These are phyloP conservation scores for Neonectria ditissima DNA, from an alignment of 2,329 filamentous ascomycete genomes.

Conservation along the genomic window DNA sequence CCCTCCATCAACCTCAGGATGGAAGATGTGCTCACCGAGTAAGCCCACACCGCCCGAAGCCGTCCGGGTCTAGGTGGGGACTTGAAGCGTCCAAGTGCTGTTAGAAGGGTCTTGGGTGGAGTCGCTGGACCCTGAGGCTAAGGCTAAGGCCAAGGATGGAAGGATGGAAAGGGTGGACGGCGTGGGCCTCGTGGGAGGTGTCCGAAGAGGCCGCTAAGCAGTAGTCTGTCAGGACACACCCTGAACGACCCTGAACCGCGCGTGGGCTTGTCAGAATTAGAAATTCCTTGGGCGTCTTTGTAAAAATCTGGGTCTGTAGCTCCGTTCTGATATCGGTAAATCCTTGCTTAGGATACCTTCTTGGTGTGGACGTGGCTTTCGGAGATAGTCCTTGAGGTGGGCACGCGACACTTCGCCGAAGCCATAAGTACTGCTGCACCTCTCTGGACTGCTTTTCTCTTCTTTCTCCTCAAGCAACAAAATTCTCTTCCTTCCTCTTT, in stretches of 20 bases:
- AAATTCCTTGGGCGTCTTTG: slow-evolving; percentile 8
- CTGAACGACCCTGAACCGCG: slow-evolving; percentile 11
- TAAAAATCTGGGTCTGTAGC: slow-evolving; percentile 1
- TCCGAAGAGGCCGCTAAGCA: slow-evolving; percentile 18
- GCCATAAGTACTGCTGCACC: slow-evolving; percentile 8
- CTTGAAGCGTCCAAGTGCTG: slow-evolving; percentile 18
- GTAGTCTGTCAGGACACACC: slow-evolving; percentile 1
- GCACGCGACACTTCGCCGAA: slow-evolving; percentile 17
- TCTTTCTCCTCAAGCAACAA: not conserved
- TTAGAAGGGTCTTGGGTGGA: slow-evolving; percentile 16
- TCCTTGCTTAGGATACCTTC: not conserved
- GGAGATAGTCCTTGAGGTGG: slow-evolving; percentile 7
- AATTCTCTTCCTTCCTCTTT: slow-evolving; percentile 9
- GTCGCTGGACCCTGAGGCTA: slow-evolving; percentile 23
- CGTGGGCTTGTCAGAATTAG: slow-evolving; percentile 4
- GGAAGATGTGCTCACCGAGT: slow-evolving; percentile 14
- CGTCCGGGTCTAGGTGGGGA: slow-evolving; percentile 5
- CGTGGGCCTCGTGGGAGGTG: not conserved
- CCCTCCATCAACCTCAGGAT: slow-evolving; percentile 1
- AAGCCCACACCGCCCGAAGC: slow-evolving; percentile 18
- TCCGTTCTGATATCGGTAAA: slow-evolving; percentile 4
- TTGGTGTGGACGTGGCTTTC: not conserved
- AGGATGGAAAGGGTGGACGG: slow-evolving; percentile 10
- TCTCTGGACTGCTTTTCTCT: slow-evolving; percentile 4
- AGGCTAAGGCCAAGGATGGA: slow-evolving; percentile 9